A percentile compares a stretch with the other conserved stretches of the same genome.
Evolutionary conservation across 2,329 filamentous ascomycete species (phyloP).

Genomic region (Xylaria sp.): DNA sequence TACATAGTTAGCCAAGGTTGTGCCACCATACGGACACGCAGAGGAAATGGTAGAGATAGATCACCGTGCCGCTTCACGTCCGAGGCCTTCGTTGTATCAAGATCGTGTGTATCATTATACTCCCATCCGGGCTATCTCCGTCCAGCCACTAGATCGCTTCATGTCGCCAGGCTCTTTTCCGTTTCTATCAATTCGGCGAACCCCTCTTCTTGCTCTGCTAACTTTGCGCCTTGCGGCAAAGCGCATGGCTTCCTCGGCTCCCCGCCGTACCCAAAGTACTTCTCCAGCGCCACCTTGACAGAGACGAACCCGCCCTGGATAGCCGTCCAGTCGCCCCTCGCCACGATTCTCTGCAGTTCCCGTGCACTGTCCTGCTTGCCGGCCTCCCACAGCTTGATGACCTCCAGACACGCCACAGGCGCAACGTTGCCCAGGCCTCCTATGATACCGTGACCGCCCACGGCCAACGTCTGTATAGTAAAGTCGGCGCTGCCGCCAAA

Average conservation of each 20-base stretch:
- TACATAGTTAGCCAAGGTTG: background rate
- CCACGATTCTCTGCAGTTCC: conserved; percentile 70
- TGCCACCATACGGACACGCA: background rate
- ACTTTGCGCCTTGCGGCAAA: conserved; percentile 43
- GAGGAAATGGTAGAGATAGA: background rate
- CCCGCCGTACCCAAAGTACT: conserved; percentile 72
- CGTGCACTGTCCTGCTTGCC: conserved; percentile 69
- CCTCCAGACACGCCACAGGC: conserved; percentile 70
- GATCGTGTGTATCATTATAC: background rate
- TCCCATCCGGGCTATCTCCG: background rate
- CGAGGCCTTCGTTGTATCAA: background rate
- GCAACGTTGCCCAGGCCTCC: conserved; percentile 76
- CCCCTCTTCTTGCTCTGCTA: conserved; percentile 43
- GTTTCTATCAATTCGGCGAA: conserved; percentile 46
- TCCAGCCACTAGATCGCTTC: background rate
- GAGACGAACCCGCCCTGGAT: conserved; percentile 76
- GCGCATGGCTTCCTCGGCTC: conserved; percentile 63
- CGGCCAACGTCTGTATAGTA: conserved; percentile 69
- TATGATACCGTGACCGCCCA: conserved; percentile 70
- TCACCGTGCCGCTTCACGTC: background rate
- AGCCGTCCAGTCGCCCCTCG: conserved; percentile 74
- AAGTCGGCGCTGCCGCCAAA: conserved; percentile 73
- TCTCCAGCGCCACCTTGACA: conserved; percentile 72
- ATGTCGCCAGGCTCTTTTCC: conserved; percentile 37
- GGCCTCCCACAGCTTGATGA: conserved; percentile 68